Conservation (phyloP, 2,329 filamentous ascomycete genomes). For the Kalmusia sp. region DNA sequence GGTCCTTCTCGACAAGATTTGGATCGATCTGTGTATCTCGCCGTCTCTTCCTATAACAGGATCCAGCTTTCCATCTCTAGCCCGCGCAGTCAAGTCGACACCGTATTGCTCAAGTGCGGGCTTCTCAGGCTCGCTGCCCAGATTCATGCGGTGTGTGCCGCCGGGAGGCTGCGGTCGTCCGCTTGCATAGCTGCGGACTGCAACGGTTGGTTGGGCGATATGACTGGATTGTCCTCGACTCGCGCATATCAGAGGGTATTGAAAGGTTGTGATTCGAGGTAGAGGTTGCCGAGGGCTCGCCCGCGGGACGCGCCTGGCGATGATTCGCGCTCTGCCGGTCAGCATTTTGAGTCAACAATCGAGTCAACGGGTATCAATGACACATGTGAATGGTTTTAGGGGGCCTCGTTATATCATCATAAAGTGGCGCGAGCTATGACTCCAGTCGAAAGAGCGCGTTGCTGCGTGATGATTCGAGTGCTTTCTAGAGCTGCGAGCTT, state of each 20-base stretch:
- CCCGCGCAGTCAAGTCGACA: constrained; percentile 84
- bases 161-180: constrained; percentile 80
- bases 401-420: constrained; percentile 32
- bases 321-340: constrained; percentile 41
- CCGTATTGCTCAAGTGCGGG: constrained; percentile 90
- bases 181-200: constrained; percentile 65
- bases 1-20: constrained; percentile 88
- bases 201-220: constrained; percentile 48
- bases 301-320: constrained; percentile 42
- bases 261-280: constrained; percentile 29
- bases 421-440: constrained; percentile 6
- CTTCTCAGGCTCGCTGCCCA: constrained; percentile 79
- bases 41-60: constrained; percentile 92
- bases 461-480: constrained; percentile 23
- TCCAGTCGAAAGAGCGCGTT: constrained; percentile 6
- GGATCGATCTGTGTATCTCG: constrained; percentile 93
- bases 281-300: constrained; percentile 22
- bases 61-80: constrained; percentile 88
- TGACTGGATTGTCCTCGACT: constrained; percentile 6
- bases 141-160: constrained; percentile 91
- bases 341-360: constrained; percentile 37
- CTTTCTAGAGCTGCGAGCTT: constrained; percentile 18
- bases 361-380: constrained; percentile 9
- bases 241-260: constrained; percentile 25
- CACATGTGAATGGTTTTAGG: constrained; percentile 10